Conservation (phyloP, 1,284 basidiomycete genomes). For the Lentinus polychrous region DNA sequence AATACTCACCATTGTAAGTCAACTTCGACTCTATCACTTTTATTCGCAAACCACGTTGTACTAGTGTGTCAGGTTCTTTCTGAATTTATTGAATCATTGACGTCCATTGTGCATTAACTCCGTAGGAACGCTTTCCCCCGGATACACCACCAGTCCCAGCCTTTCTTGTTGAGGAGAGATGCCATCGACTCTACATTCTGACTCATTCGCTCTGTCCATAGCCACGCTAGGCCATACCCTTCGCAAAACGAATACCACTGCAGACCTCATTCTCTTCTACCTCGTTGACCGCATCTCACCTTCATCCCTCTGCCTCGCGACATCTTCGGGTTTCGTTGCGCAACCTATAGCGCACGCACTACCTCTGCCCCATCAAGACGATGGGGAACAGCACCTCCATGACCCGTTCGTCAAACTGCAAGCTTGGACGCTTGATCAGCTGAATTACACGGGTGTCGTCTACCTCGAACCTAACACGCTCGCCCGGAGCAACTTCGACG, state of each 20-base stretch:
- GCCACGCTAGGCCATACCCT: conserved; percentile 38
- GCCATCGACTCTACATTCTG: no score
- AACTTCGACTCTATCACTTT: no score
- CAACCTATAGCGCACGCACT: conserved; percentile 30
- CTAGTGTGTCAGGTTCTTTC: no score
- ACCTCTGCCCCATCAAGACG: conserved; percentile 29
- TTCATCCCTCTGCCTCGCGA: conserved; percentile 33
- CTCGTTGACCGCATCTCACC: conserved; percentile 32
- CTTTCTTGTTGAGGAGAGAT: no score
- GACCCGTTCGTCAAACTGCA: conserved; percentile 41
- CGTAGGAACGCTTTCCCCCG: no score
- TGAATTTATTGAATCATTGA: no score
- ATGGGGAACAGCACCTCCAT: conserved; percentile 28
- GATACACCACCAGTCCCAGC: no score
- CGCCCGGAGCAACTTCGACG: conserved; percentile 36
- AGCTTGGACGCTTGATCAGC: conserved; percentile 34
- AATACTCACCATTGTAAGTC: no score
- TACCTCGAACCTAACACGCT: conserved; percentile 41
- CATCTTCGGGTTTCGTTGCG: conserved; percentile 33
- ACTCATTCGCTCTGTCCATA: conserved; percentile 34
- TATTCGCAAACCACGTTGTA: no score
- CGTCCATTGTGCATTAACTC: no score
- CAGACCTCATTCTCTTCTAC: conserved; percentile 31
- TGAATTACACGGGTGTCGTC: conserved; percentile 26
- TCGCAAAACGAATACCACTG: conserved; percentile 27